Base-by-base conservation (phyloP, 345 rosid species). In the Lumnitzera racemosa region DNA sequence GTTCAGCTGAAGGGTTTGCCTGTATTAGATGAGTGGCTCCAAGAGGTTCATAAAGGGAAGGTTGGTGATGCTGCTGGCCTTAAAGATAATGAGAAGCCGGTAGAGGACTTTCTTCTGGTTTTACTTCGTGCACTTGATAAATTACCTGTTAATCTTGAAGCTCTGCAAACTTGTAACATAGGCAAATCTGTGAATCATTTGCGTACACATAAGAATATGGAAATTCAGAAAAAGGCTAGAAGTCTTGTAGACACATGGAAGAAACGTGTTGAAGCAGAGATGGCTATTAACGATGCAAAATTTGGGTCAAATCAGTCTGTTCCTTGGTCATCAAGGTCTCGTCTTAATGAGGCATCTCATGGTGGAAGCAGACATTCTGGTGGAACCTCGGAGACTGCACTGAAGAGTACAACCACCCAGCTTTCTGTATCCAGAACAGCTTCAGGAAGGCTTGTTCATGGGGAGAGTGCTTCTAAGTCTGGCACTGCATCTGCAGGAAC, bases 191-290 rank as follows among this genome's bases (percentile, higher is more conserved):
- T 92, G 68, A 92, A 92, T 80, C 87, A 81, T 78, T 59, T 92
- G 59, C 85, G 98, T n/a, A 57, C 84, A 7, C 97, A 85, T 67
- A 89, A 85, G 65, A 87, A 87, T 55, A 66, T 78, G 53, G 96
- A 92, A 59, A 87, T 92, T 65, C 94, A 87, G 74, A 92, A 77
- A 79, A 92, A 92, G 63, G 94, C 96, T 24, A 81, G 96, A 72
- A 80, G 88, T 61, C 78, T 92, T 55, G 98, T 92, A 60, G 98
- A 92, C 71, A 89, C 88, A 4, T 92, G 98, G 96, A 92, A 92
- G 82, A 92, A 82, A 67, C 84, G 95, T 16, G 98, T 92, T 27
- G 98, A 92, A 71, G 91, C 87, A 66, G 98, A 92, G 69, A 87
- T 89, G 96, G 65, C 59, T 43, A 70, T 70, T 2, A 55, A 59